Conservation (phyloP, 768 basidiomycete genomes). For the Tricholoma matsutake region DNA sequence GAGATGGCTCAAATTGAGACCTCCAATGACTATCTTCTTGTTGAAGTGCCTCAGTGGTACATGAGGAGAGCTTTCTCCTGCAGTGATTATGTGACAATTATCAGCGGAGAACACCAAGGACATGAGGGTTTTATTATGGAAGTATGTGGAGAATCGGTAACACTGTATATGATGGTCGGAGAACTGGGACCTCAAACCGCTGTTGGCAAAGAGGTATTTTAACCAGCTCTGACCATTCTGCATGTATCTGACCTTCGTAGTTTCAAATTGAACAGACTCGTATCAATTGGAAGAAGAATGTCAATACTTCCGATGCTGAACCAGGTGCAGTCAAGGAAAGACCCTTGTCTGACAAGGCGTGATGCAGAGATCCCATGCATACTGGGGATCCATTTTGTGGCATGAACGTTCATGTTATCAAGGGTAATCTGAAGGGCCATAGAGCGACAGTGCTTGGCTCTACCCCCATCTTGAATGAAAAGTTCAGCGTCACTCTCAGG, state of each 20-base stretch:
- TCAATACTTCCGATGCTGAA: background rate
- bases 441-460: background rate
- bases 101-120: background rate
- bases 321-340: background rate
- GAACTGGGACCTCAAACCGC: no score
- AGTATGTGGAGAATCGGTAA: background rate
- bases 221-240: background rate
- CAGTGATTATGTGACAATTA: background rate
- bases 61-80: background rate
- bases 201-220: background rate
- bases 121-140: background rate
- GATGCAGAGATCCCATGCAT: background rate
- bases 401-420: background rate
- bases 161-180: no score
- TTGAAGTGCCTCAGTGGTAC: background rate
- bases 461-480: background rate
- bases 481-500: background rate
- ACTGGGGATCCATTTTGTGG: background rate
- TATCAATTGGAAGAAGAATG: background rate
- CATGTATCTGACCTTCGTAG: background rate
- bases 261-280: background rate
- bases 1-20: background rate
- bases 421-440: background rate
- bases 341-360: background rate
- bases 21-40: background rate